Evolutionary conservation across 352 stramenopile genomes (phyloP), one percentile per base, ranked within the genome.

Genomic region (Phytopythium aichiense): DNA sequence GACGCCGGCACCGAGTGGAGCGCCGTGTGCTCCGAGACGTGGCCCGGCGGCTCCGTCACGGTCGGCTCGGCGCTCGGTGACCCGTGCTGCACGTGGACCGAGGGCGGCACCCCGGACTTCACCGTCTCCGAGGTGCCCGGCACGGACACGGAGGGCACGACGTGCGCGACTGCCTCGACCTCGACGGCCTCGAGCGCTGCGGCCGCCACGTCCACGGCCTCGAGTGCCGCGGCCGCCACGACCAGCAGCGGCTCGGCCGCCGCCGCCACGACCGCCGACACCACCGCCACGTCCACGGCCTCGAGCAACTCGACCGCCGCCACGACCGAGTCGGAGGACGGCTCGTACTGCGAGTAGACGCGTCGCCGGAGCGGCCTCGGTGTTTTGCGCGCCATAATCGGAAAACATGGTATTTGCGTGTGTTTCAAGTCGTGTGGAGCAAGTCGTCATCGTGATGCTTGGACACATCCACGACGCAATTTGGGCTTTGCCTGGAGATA

Each of bases 11-110:
- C 58, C 43, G 69, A 55, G 15, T 85, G 72, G 73, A 64, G 69
- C 4, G 65, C 38, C 15, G 50, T 82, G 57, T 85, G 76, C 52
- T 50, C 76, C 40, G 62, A 64, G 20, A 72, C 56, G 30, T 82
- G 73, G 56, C 71, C 73, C 6, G 65, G 72, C 13, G 72, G 64
- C n/a, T 54, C 45, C 16, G 81, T 74, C 67, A 76, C 68, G 35
- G 71, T 69, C 33, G 68, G 71, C 31, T 61, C 65, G 23, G 71
- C 65, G 9, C 71, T 78, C 54, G 63, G 63, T 7, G 63, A 69
- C 46, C 63, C 63, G 51, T 69, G 63, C 63, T 69, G 64, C 64
- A 78, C 68, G 58, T 78, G 71, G 71, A 67, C 62, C 45, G 63
- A 73, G 60, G 71, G 71, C 11, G 68, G 43, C 0, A 71, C 63